These are phyloP conservation scores for Alternaria brassicicola DNA, from an alignment of 2,329 filamentous ascomycete genomes.

Conservation along the genomic window DNA sequence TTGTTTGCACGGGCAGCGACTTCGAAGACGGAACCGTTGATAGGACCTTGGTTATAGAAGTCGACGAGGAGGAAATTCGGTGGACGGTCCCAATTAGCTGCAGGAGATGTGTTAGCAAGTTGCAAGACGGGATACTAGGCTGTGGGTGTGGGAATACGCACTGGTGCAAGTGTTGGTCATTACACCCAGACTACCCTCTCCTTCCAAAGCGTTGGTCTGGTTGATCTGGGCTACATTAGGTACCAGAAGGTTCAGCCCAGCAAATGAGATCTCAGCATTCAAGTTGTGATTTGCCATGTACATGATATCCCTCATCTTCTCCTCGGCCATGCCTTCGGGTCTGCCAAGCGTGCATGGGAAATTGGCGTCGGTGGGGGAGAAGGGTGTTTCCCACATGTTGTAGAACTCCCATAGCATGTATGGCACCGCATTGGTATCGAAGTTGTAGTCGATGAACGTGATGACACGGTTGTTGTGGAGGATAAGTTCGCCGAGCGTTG, in stretches of 20 bases:
- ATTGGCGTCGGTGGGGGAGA: constrained; percentile 69
- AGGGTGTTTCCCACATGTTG: constrained; percentile 91
- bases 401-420: constrained; percentile 90
- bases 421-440: constrained; percentile 77
- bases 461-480: constrained; percentile 47
- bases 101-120: background rate
- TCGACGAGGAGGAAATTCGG: constrained; percentile 52
- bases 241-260: constrained; percentile 40
- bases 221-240: constrained; percentile 47
- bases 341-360: constrained; percentile 84
- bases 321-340: constrained; percentile 67
- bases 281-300: constrained; percentile 94
- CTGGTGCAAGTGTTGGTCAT: constrained; percentile 43
- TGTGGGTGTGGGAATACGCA: constrained; percentile 25
- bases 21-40: constrained; percentile 49
- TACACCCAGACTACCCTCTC: constrained; percentile 42
- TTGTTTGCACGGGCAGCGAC: constrained; percentile 65
- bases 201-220: constrained; percentile 44
- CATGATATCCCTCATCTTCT: constrained; percentile 64
- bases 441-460: constrained; percentile 55
- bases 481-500: constrained; percentile 71
- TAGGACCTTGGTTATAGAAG: constrained; percentile 48
- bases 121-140: background rate
- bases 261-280: constrained; percentile 68
- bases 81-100: constrained; percentile 44